phyloP scores from a whole-genome alignment of 495 filamentous ascomycete species.

The Sporormia fimetaria region DNA sequence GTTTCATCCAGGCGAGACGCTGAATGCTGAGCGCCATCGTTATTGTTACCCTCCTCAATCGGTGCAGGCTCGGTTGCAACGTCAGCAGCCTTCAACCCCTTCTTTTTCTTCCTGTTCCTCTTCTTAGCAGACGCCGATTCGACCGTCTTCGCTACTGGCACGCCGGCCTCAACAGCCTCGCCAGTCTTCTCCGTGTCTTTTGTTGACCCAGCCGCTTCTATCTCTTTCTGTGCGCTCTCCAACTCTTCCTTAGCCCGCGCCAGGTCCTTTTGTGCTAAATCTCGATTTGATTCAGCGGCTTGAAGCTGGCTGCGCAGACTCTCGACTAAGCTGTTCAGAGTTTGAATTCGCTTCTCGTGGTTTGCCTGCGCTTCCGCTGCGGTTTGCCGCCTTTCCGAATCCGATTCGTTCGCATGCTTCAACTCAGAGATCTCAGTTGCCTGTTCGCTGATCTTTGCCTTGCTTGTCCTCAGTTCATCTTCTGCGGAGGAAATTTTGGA shows the following conservation, averaged over 20 bases:
- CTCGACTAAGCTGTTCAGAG: slow-evolving; percentile 44
- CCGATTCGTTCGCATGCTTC: too few relatives aligned
- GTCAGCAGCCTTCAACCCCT: slow-evolving; percentile 44
- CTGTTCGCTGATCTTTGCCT: slow-evolving; percentile 6
- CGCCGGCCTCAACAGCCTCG: slow-evolving; percentile 13
- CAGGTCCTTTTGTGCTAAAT: slow-evolving; percentile 18
- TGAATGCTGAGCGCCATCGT: slow-evolving; percentile 15
- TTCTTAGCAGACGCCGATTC: slow-evolving; percentile 43
- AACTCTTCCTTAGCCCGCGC: slow-evolving; percentile 21
- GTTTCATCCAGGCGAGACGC: slow-evolving; percentile 32
- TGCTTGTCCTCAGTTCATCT: slow-evolving; percentile 42
- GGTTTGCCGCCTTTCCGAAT: too few relatives aligned
- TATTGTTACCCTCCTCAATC: slow-evolving; percentile 25
- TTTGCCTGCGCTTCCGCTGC: slow-evolving; percentile 37
- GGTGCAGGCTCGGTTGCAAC: slow-evolving; percentile 31
- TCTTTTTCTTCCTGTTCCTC: slow-evolving; percentile 89
- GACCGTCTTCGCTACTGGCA: slow-evolving; percentile 2
- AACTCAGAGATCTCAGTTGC: slow-evolving; percentile 20
- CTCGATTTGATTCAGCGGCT: slow-evolving; percentile 34
- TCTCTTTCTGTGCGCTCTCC: slow-evolving; percentile 16
- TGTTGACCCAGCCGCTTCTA: slow-evolving; percentile 5
- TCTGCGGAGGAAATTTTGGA: slow-evolving; percentile 49
- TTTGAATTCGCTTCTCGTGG: slow-evolving; percentile 41
- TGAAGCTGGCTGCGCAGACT: slow-evolving; percentile 41
- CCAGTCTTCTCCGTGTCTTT: slow-evolving; percentile 1